phyloP scores from a whole-genome alignment of 2,329 filamentous ascomycete genomes.

The Diaporthe velutina region DNA sequence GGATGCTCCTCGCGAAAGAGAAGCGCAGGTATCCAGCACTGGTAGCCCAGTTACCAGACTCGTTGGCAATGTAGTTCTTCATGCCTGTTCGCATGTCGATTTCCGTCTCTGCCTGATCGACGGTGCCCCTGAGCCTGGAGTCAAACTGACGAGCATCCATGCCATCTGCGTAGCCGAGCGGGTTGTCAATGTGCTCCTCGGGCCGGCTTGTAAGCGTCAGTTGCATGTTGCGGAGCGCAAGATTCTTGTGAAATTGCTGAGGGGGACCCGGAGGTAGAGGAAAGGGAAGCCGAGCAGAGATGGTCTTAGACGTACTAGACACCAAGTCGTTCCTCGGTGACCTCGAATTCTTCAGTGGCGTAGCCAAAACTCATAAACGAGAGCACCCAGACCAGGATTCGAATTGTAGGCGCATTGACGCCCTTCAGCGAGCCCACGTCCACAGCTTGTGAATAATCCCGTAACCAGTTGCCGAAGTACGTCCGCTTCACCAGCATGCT shows the following conservation, averaged over 20 bases:
- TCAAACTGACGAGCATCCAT: conserved; percentile 88
- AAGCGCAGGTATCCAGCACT: conserved; percentile 87
- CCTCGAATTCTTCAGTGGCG: conserved; percentile 88
- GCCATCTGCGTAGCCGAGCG: conserved; percentile 88
- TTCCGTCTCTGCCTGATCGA: conserved; percentile 78
- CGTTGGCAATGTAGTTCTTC: conserved; percentile 99
- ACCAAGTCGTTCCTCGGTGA: conserved; percentile 83
- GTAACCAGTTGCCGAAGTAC: conserved; percentile 90
- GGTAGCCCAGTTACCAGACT: conserved; percentile 88
- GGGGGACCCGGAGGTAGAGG: too few species aligned
- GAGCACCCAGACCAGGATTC: conserved; percentile 83
- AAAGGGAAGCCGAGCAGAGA: neutral
- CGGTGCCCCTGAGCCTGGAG: conserved; percentile 82
- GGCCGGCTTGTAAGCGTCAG: conserved; percentile 61
- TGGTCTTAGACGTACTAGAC: conserved; percentile 64
- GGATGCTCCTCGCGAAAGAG: conserved; percentile 80
- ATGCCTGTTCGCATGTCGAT: conserved; percentile 87
- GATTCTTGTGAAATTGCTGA: neutral
- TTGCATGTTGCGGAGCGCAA: neutral
- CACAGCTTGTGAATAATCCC: conserved; percentile 87
- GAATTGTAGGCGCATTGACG: conserved; percentile 82
- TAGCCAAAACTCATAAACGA: conserved; percentile 87
- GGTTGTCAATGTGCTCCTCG: conserved; percentile 82
- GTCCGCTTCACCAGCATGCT: conserved; percentile 81
- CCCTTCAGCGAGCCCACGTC: conserved; percentile 85